Evolutionary conservation across 2,329 filamentous ascomycete genomes (phyloP).

Genomic region (Colletotrichum trifolii): DNA sequence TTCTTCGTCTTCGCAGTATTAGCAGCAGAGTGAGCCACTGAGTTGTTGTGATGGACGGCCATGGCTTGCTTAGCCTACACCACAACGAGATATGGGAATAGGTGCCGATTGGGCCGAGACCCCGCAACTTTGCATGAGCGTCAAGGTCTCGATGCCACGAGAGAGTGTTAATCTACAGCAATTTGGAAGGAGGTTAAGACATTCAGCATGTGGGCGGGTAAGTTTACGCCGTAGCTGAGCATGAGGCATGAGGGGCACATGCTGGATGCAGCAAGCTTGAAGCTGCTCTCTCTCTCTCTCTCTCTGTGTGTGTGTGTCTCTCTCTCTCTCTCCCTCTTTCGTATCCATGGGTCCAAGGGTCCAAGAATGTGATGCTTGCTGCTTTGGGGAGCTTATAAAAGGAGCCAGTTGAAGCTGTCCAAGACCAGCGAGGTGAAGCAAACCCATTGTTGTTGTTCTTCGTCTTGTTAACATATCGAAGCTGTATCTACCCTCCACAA

Average conservation of each 20-base stretch:
- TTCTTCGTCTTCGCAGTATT: too few species aligned
- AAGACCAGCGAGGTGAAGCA: too few species aligned
- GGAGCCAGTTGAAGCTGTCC: slow-evolving; percentile 4
- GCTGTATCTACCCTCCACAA: neutral
- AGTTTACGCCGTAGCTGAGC: slow-evolving; percentile 12
- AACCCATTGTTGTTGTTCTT: neutral
- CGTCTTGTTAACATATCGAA: neutral
- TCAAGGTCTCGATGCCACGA: slow-evolving; percentile 14
- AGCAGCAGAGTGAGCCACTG: too few species aligned
- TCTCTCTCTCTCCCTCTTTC: neutral
- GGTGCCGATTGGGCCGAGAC: slow-evolving; percentile 36
- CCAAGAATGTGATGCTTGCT: neutral
- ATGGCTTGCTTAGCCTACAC: slow-evolving; percentile 16
- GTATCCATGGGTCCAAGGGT: slow-evolving; percentile 22
- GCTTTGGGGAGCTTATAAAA: slow-evolving; percentile 23
- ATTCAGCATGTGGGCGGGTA: slow-evolving; percentile 12
- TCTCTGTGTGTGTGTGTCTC: too few species aligned
- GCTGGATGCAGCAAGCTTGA: neutral
- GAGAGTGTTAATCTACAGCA: slow-evolving; percentile 20
- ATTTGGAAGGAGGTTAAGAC: slow-evolving; percentile 34
- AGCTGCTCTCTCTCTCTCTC: too few species aligned
- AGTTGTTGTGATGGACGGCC: neutral
- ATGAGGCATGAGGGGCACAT: slow-evolving; percentile 18
- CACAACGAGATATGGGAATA: slow-evolving; percentile 16
- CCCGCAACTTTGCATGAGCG: slow-evolving; percentile 32